Conservation (phyloP, 2,329 filamentous ascomycete genomes). For the Hypoxylon sp. region DNA sequence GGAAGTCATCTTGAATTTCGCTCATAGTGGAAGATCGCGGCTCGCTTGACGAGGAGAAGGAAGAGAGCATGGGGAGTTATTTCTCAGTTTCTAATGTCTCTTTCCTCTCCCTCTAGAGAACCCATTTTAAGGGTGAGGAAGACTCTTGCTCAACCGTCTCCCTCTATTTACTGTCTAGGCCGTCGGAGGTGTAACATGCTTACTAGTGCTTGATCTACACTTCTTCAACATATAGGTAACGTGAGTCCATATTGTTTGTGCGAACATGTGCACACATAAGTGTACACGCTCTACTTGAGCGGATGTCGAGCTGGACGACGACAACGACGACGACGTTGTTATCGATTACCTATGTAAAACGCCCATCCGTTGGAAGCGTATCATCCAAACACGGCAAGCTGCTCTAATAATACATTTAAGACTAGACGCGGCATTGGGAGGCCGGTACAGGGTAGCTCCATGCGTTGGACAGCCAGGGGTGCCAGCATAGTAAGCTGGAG, state of each 20-base stretch:
- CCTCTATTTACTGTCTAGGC: neutral
- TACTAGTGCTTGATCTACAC: conserved; percentile 21
- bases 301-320: conserved; percentile 2
- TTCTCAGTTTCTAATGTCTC: neutral
- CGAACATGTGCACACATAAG: neutral
- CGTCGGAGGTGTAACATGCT: conserved; percentile 9
- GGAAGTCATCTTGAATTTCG: conserved; percentile 13
- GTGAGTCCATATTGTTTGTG: neutral
- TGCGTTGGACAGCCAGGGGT: conserved; percentile 18
- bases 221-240: neutral
- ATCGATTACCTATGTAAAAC: neutral
- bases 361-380: neutral
- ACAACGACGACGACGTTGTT: conserved; percentile 1
- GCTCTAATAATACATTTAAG: neutral
- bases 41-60: neutral
- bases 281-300: neutral
- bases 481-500: conserved; percentile 40
- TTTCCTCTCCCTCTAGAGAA: neutral
- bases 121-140: neutral
- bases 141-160: conserved; percentile 4
- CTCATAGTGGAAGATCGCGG: conserved; percentile 6
- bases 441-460: conserved; percentile 7
- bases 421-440: neutral
- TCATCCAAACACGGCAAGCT: conserved; percentile 3
- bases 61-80: neutral